These are phyloP conservation scores for Lipomyces kockii DNA, from an alignment of 805 yeast species.

Conservation along the genomic window DNA sequence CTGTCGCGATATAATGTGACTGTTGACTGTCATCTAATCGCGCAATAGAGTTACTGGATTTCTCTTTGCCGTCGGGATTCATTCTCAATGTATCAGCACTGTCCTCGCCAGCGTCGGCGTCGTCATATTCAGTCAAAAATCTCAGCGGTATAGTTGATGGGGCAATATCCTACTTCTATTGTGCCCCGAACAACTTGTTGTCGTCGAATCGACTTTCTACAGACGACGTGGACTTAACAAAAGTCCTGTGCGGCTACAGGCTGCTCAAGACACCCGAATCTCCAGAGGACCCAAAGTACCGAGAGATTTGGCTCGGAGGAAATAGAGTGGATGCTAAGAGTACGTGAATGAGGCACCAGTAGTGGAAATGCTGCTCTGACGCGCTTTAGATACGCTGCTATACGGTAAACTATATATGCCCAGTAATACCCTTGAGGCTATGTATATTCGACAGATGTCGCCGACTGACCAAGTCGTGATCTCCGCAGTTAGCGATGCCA, in stretches of 20 bases:
- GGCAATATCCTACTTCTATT: slow-evolving; percentile 78
- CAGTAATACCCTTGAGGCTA: slow-evolving; percentile 82
- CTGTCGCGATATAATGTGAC: not conserved
- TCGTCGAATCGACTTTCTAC: slow-evolving; percentile 18
- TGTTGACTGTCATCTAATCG: not conserved
- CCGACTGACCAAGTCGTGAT: slow-evolving; percentile 65
- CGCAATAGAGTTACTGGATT: slow-evolving; percentile 62
- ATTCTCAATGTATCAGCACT: slow-evolving; percentile 70
- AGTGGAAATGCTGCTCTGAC: not conserved
- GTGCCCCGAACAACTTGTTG: slow-evolving; percentile 50
- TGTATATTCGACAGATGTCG: slow-evolving; percentile 70
- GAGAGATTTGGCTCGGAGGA: slow-evolving; percentile 43
- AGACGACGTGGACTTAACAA: slow-evolving; percentile 58
- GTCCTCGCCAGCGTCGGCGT: slow-evolving; percentile 69
- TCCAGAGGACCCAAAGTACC: slow-evolving; percentile 38
- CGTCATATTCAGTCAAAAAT: slow-evolving; percentile 62
- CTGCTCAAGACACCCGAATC: slow-evolving; percentile 55
- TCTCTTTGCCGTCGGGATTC: slow-evolving; percentile 69
- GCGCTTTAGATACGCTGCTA: slow-evolving; percentile 51
- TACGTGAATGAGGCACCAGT: not conserved
- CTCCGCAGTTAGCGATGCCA: slow-evolving; percentile 74
- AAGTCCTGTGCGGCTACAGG: slow-evolving; percentile 70
- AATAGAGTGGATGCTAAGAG: slow-evolving; percentile 39
- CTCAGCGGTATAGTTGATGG: slow-evolving; percentile 62
- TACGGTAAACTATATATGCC: slow-evolving; percentile 92